These are phyloP conservation scores for Teratosphaeria nubilosa DNA, from an alignment of 2,329 filamentous ascomycete genomes.

Conservation along the genomic window DNA sequence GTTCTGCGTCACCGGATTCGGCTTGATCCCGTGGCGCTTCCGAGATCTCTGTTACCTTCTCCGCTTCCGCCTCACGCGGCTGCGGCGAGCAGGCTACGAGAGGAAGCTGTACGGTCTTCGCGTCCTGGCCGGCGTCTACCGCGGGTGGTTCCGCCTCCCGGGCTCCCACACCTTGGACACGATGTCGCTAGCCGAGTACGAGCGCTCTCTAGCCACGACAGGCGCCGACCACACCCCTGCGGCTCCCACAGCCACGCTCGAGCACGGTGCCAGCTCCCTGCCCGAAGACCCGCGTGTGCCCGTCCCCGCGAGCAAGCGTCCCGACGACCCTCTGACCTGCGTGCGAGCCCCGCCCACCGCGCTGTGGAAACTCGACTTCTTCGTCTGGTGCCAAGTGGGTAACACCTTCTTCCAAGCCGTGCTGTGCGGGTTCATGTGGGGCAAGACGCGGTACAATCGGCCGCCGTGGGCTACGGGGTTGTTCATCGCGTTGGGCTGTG, in stretches of 20 bases:
- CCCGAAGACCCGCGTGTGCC: constrained; percentile 45
- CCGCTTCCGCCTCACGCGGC: constrained; percentile 45
- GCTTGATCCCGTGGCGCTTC: constrained; percentile 74
- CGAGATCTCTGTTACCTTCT: constrained; percentile 67
- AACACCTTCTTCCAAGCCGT: constrained; percentile 71
- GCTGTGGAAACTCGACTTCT: constrained; percentile 67
- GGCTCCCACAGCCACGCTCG: neutral
- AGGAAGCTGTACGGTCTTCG: constrained; percentile 48
- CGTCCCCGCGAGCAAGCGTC: constrained; percentile 52
- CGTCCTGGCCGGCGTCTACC: constrained; percentile 62
- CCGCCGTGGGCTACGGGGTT: constrained; percentile 71
- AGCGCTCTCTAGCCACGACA: constrained; percentile 13
- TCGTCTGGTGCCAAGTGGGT: constrained; percentile 66
- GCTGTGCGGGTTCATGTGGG: constrained; percentile 74
- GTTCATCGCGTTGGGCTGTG: constrained; percentile 65
- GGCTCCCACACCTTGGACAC: constrained; percentile 52
- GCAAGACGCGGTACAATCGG: constrained; percentile 44
- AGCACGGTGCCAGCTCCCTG: neutral
- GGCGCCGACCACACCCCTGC: neutral
- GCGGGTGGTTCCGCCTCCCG: constrained; percentile 63
- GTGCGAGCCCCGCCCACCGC: constrained; percentile 56
- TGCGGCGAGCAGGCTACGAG: constrained; percentile 11
- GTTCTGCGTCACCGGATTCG: constrained; percentile 81
- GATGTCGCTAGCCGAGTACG: constrained; percentile 16
- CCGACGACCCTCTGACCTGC: constrained; percentile 61